Evolutionary conservation across 2,329 filamentous ascomycete species (phyloP), one percentile per base, ranked within the genome.

Genomic region (Exophiala sp.): DNA sequence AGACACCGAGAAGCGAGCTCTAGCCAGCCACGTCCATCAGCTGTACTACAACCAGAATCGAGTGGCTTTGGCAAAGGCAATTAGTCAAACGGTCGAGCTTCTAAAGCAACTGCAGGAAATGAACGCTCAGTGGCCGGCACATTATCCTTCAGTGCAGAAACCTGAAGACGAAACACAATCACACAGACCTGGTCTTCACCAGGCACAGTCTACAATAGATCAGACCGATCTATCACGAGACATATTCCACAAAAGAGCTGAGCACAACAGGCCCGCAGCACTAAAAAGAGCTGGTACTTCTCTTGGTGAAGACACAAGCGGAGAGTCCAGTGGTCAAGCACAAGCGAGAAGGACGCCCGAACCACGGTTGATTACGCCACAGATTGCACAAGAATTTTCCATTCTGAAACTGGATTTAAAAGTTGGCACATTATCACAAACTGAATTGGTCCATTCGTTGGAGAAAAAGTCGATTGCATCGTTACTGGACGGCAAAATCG

Each of bases 331-430:
- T 70, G 82, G 79, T 57, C 74, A 80, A 16, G 85, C 82, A n/a
- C 83, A 88, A 63, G 77, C 75, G 51, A 83, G 85, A 58, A 68
- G 77, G 34, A 69, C 73, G 3, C 71, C 81, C 8, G 91, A 95
- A 66, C 92, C 92, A 11, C 81, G 94, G 60, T 78, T 99, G 20
- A 86, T 97, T 57, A 90, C 90, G 1, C 89, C 91, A 29, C 90
- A 97, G 70, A 91, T 97, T 59, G 89, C 91, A 2, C 90, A 96
- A 62, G 91, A 99, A 66, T 96, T 97, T 65, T 97, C 92, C 0
- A 86, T 99, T 32, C 74, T 99, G 61, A 99, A 97, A 73, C 77
- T 99, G 58, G 94, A 99, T 69, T 75, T 99, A 53, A 96, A 96
- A 73, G 80, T 99, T 51, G 91, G 92, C 32, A 79, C 88, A 5